Conservation (phyloP, 2,329 filamentous ascomycete genomes). For the Bipolaris bicolor region DNA sequence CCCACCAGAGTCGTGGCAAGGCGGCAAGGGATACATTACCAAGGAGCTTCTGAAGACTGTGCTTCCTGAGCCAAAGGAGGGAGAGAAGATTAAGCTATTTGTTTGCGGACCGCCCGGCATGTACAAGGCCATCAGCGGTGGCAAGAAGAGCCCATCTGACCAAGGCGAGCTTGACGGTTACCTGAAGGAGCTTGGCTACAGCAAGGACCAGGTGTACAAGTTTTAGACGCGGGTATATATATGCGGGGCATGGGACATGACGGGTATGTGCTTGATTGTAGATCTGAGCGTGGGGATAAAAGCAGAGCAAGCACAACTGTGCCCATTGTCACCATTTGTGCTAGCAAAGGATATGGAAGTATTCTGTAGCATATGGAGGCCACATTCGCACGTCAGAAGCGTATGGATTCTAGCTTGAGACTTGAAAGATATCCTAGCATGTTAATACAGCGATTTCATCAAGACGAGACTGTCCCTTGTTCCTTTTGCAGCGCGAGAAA, state of each 20-base stretch:
- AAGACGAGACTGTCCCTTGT: too few relatives aligned
- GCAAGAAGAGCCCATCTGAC: conserved; percentile 89
- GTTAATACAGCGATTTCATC: too few relatives aligned
- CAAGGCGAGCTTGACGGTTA: conserved; percentile 87
- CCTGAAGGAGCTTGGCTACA: conserved; percentile 83
- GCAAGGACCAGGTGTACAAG: conserved; percentile 93
- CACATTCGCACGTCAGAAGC: too few relatives aligned
- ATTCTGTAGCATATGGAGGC: too few relatives aligned
- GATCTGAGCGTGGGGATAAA: neutral
- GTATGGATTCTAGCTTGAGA: too few relatives aligned
- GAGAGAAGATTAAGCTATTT: conserved; percentile 91
- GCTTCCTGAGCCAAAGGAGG: conserved; percentile 84
- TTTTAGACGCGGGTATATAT: conserved; percentile 32
- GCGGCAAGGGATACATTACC: conserved; percentile 79
- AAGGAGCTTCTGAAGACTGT: conserved; percentile 96
- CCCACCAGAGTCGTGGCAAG: conserved; percentile 76
- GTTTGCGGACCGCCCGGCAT: conserved; percentile 91
- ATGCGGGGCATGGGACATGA: conserved; percentile 24
- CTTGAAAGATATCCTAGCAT: too few relatives aligned
- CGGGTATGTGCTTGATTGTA: neutral
- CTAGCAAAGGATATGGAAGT: neutral
- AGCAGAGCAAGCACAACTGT: too few relatives aligned
- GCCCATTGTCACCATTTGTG: too few relatives aligned
- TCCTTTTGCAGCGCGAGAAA: too few relatives aligned
- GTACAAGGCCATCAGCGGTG: conserved; percentile 91